Conservation (phyloP, 441 rosid genomes). For the Aquilaria agallochum region DNA sequence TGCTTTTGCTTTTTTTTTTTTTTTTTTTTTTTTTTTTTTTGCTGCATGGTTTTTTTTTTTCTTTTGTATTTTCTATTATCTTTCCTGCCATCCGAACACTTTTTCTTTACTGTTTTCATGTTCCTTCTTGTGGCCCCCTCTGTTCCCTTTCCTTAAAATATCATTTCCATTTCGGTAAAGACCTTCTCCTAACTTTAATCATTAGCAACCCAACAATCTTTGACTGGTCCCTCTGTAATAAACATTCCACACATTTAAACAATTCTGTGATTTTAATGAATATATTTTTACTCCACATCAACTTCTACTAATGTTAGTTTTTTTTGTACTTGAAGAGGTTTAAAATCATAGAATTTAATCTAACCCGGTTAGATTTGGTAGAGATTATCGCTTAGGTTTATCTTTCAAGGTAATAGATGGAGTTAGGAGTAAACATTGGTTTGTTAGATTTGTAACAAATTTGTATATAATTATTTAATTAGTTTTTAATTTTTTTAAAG, state of each 20-base stretch:
- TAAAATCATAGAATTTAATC: no score
- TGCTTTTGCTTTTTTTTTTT: constrained; percentile 14
- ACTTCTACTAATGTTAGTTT: no score
- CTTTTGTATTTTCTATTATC: constrained; percentile 1
- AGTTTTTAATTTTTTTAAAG: no score
- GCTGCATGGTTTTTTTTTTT: not conserved
- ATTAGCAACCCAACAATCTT: constrained; percentile 29
- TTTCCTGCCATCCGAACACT: constrained; percentile 28
- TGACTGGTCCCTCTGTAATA: constrained; percentile 23
- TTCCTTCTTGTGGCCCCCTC: constrained; percentile 11
- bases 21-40: not conserved
- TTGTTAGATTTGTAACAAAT: no score
- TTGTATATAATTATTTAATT: no score
- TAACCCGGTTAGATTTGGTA: no score
- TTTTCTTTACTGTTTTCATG: constrained; percentile 26
- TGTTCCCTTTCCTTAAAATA: constrained; percentile 38
- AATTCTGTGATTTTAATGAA: not conserved
- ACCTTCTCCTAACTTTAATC: constrained; percentile 26
- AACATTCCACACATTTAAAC: not conserved
- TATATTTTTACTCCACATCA: not conserved
- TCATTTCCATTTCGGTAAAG: constrained; percentile 38
- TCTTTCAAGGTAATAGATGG: no score
- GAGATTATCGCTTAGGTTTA: no score
- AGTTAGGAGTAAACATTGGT: no score
- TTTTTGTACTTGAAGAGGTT: no score